phyloP scores from a whole-genome alignment of 73 alveolate species.

The Durusdinium trenchii region DNA sequence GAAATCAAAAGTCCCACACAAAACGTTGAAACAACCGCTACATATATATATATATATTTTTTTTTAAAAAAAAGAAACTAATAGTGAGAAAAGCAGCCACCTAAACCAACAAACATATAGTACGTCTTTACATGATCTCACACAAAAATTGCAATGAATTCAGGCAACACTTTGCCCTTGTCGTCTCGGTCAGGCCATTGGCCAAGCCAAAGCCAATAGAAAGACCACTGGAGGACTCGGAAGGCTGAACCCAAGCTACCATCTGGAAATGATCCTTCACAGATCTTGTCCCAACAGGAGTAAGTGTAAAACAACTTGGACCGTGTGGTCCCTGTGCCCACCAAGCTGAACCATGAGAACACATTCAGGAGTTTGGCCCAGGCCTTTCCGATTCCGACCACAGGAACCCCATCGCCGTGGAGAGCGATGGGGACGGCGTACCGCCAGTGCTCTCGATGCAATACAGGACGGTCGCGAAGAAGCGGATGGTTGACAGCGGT shows the following conservation, averaged over 20 bases:
- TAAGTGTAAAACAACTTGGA: background rate
- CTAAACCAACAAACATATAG: too few species aligned
- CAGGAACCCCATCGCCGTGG: conserved; percentile 20
- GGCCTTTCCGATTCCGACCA: background rate
- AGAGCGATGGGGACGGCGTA: background rate
- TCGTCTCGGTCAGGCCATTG: background rate
- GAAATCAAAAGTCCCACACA: too few species aligned
- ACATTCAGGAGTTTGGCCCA: conserved; percentile 3
- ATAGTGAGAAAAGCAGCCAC: too few species aligned
- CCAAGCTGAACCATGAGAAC: background rate
- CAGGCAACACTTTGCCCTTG: background rate
- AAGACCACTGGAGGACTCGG: background rate
- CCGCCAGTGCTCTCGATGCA: background rate
- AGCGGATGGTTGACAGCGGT: background rate
- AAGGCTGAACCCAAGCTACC: background rate
- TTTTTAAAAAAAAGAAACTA: too few species aligned
- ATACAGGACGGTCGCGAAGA: background rate
- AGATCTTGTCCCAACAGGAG: background rate
- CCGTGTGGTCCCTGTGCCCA: background rate
- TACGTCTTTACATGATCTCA: too few species aligned
- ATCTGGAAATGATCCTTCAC: too few species aligned
- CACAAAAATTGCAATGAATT: too few species aligned
- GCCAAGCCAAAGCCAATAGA: too few species aligned
- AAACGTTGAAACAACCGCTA: too few species aligned
- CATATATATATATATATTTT: too few species aligned